Percentiles rank a stretch among this genome's conserved stretches.
These are phyloP conservation scores for Zymoseptoria brevis DNA, from an alignment of 2,329 filamentous ascomycete genomes.

Conservation along the genomic window DNA sequence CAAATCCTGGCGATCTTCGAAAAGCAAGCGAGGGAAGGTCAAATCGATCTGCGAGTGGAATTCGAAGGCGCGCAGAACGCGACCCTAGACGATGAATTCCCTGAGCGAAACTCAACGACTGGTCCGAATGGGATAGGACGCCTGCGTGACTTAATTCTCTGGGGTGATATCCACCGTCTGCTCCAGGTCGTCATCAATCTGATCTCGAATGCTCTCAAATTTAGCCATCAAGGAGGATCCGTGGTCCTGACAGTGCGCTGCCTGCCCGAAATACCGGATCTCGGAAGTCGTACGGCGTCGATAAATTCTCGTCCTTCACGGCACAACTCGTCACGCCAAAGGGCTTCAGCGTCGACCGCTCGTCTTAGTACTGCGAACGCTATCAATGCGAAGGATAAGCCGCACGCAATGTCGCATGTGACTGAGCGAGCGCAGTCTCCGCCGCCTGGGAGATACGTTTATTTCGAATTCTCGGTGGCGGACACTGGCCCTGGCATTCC, in stretches of 20 bases:
- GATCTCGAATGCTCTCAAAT: too few species aligned
- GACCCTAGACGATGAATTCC: slow-evolving; percentile 22
- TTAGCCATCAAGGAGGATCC: slow-evolving; percentile 54
- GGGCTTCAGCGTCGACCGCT: neutral
- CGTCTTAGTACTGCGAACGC: neutral
- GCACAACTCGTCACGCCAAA: neutral
- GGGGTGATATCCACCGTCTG: slow-evolving; percentile 84
- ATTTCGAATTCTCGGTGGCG: slow-evolving; percentile 81
- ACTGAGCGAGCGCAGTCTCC: slow-evolving; percentile 21
- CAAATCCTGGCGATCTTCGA: slow-evolving; percentile 82
- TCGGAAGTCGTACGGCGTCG: neutral
- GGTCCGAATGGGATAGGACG: slow-evolving; percentile 49
- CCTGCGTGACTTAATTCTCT: slow-evolving; percentile 75
- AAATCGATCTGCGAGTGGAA: slow-evolving; percentile 64
- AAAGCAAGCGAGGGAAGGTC: slow-evolving; percentile 73
- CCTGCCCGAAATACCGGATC: slow-evolving; percentile 44
- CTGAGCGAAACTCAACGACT: slow-evolving; percentile 28
- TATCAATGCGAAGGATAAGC: neutral
- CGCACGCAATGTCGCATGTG: neutral
- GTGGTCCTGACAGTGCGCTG: slow-evolving; percentile 73
- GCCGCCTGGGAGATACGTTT: slow-evolving; percentile 55
- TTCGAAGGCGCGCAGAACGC: slow-evolving; percentile 50
- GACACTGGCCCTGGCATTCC: slow-evolving; percentile 85
- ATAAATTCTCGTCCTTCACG: neutral
- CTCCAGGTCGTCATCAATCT: slow-evolving; percentile 69